Base-by-base conservation (phyloP, 306 rosid species). In the Aeschynomene evenia region DNA sequence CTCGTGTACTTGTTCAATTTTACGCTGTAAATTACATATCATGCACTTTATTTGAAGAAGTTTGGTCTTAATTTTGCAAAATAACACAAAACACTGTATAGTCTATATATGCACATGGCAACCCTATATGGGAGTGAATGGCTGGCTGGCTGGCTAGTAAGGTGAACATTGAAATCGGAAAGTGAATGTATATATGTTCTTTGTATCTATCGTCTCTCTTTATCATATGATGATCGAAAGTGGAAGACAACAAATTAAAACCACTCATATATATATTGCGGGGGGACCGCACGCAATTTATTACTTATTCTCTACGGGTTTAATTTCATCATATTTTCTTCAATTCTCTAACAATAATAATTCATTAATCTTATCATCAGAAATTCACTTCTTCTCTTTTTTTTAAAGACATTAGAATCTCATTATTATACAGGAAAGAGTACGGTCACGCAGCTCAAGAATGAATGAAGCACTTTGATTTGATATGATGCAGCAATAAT, bases 211-310 rank as follows among this genome's bases (percentile, higher is more conserved):
- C n/a, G n/a, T n/a, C n/a, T 71, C 63, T 37, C 19, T 64, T 26
- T 9, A 34, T 34, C 9, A 64, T 24, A 36, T 6, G 28, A n/a
- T n/a, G n/a, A n/a, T n/a, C n/a, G n/a, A 15, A 39, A 57, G 75
- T 68, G 77, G 66, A 77, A 77, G 3, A 22, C 6, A 28, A 28
- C 50, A 63, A n/a, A n/a, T 76, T 78, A 61, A 24, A 11, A 69
- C 2, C 66, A 71, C 76, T 71, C 19, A 22, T 48, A n/a, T n/a
- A n/a, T n/a, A n/a, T n/a, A 15, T 51, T 39, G 34, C 22, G 28
- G 57, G 62, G 80, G 84, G 81, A 75, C 87, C 80, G 65, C 64
- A 6, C n/a, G n/a, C n/a, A 20, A 50, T 40, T 40, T 6, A 39
- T 39, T 57, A 19, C 72, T 67, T 63, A 70, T 60, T 76, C 77